Evolutionary conservation across 2,329 filamentous ascomycete species (phyloP), one percentile per base, ranked within the genome.

Genomic region (Epichloe sp.): DNA sequence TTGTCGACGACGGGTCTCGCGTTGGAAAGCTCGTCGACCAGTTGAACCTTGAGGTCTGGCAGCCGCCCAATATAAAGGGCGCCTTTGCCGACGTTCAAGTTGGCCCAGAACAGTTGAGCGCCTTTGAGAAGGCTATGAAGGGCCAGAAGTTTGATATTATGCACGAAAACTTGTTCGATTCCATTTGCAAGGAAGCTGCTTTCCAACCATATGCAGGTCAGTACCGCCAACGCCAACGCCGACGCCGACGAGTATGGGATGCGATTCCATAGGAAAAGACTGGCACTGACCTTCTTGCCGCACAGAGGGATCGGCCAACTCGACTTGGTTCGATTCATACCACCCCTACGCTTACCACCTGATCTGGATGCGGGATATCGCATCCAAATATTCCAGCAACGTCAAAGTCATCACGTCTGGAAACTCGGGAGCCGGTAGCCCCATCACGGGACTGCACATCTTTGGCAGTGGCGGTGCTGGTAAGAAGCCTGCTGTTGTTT

Each of bases 361-460:
- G 14, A 60, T 68, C 21, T 80, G 70, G 55, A 63, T 78, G n/a
- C 59, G 62, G 0, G 71, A 75, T 48, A 60, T 81, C 2, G 65
- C 68, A 12, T 56, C 63, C 0, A 54, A 62, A 1, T 71, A 74
- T 54, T 62, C 73, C 6, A 54, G 55, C 19, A 72, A 75, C 53
- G 68, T 77, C 0, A 69, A 75, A 52, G 62, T 77, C 15, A 67
- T 80, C 35, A 68, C 65, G 4, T 65, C 71, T 2, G 78, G 78
- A 3, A 68, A 60, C 31, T 75, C 75, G 0, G 62, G 67, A 35
- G 61, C 76, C 49, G 73, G 73, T 2, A 68, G 72, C 38, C 54
- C 65, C 50, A 88, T 90, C 49, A 75, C 78, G 8, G 86, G 82
- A 0, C 65, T 81, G 44, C 77, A 80, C 55, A 66, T 81, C 50